A percentile compares a stretch with the other conserved stretches of the same genome.
Evolutionary conservation across 352 stramenopile genomes (phyloP).

Genomic region (Phytopythium mirpurense): DNA sequence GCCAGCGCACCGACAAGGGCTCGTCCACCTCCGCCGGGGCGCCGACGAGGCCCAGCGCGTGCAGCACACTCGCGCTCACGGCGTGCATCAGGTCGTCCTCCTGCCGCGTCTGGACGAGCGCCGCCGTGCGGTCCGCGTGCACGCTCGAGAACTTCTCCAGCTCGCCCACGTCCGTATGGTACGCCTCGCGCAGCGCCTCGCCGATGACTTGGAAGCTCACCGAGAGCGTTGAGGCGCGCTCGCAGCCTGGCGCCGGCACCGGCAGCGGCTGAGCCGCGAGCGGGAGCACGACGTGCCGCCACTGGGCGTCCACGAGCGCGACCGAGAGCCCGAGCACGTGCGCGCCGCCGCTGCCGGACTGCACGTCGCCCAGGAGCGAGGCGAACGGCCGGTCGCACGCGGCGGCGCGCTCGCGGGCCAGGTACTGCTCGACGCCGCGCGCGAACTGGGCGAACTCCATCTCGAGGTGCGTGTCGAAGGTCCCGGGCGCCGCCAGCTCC

Average conservation of each 20-base stretch:
- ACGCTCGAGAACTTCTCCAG: background rate
- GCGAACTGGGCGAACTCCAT: slow-evolving; percentile 23
- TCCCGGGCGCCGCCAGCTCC: slow-evolving; percentile 5
- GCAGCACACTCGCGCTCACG: slow-evolving; percentile 1
- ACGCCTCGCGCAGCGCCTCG: background rate
- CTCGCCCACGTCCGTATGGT: background rate
- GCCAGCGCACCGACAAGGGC: background rate
- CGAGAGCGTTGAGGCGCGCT: background rate
- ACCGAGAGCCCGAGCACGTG: slow-evolving; percentile 3
- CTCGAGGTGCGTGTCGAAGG: slow-evolving; percentile 9
- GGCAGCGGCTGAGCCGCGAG: slow-evolving; percentile 16
- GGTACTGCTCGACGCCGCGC: slow-evolving; percentile 13
- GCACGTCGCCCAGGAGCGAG: slow-evolving; percentile 15
- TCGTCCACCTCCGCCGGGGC: background rate
- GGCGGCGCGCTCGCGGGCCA: slow-evolving; percentile 13
- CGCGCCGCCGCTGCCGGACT: slow-evolving; percentile 4
- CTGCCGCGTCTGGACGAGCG: slow-evolving; percentile 1
- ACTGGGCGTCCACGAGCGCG: slow-evolving; percentile 26
- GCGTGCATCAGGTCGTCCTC: slow-evolving; percentile 2
- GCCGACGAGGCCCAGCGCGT: background rate
- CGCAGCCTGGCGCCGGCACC: background rate
- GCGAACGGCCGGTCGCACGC: slow-evolving; percentile 20
- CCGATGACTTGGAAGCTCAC: background rate
- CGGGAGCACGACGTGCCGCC: slow-evolving; percentile 21
- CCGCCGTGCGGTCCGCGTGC: background rate